These are phyloP conservation scores for Aureobasidium sp. DNA, from an alignment of 2,329 filamentous ascomycete genomes.

Conservation along the genomic window DNA sequence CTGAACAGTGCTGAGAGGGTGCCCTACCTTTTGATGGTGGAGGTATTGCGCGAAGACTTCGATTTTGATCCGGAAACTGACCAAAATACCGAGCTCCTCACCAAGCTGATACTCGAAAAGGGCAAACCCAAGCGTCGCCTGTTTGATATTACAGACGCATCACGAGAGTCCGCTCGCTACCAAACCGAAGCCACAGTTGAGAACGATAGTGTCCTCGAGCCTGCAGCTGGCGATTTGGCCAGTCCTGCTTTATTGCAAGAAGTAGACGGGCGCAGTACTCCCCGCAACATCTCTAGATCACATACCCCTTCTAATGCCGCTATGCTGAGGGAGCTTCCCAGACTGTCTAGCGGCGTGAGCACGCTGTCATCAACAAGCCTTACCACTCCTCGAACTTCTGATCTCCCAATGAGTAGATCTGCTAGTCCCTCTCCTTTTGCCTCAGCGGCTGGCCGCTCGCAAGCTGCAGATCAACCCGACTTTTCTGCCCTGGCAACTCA, in stretches of 20 bases:
- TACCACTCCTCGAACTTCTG: slow-evolving; percentile 60
- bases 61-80: slow-evolving; percentile 68
- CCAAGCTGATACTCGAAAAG: slow-evolving; percentile 58
- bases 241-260: slow-evolving; percentile 61
- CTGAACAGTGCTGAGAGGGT: slow-evolving; percentile 82
- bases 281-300: slow-evolving; percentile 14
- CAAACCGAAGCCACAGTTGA: slow-evolving; percentile 32
- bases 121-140: slow-evolving; percentile 45
- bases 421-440: slow-evolving; percentile 57
- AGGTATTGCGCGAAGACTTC: slow-evolving; percentile 74
- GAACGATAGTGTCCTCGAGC: slow-evolving; percentile 73
- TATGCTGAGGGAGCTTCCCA: slow-evolving; percentile 32
- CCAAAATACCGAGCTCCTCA: slow-evolving; percentile 61
- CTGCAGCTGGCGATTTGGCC: slow-evolving; percentile 67
- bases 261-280: slow-evolving; percentile 40
- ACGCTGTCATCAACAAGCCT: slow-evolving; percentile 53
- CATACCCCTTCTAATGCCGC: slow-evolving; percentile 14
- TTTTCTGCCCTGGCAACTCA: slow-evolving; percentile 77
- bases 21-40: slow-evolving; percentile 76
- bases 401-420: slow-evolving; percentile 58
- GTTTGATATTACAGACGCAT: slow-evolving; percentile 55
- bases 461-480: slow-evolving; percentile 62
- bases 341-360: slow-evolving; percentile 54
- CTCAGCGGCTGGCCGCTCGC: slow-evolving; percentile 48
- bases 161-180: slow-evolving; percentile 36